Conservation (phyloP, 2,329 filamentous ascomycete genomes). For the Laburnicola sp. region DNA sequence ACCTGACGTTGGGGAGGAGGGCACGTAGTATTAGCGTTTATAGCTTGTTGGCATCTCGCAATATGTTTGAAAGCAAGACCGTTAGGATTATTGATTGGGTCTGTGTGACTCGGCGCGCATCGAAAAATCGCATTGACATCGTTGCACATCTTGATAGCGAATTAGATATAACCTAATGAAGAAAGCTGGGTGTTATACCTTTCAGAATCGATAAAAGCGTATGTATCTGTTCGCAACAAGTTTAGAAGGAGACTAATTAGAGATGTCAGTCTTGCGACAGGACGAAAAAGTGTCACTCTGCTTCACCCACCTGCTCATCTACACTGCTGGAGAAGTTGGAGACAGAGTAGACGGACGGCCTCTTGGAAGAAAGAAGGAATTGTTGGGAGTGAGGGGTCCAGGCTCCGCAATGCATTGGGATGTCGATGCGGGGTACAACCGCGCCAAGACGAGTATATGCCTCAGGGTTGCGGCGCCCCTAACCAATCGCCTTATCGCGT, state of each 20-base stretch:
- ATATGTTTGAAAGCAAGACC: too few relatives aligned
- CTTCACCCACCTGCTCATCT: constrained; percentile 6
- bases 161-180: not conserved
- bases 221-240: not conserved
- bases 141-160: constrained; percentile 3
- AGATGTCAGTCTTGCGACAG: constrained; percentile 4
- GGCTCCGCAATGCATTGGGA: too few relatives aligned
- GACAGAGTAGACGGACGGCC: not conserved
- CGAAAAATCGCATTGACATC: constrained; percentile 6
- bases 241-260: not conserved
- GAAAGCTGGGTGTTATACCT: constrained; percentile 3
- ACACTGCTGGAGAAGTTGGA: constrained; percentile 5
- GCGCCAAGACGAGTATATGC: not conserved
- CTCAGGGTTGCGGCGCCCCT: too few relatives aligned
- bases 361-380: not conserved
- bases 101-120: constrained; percentile 1
- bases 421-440: not conserved
- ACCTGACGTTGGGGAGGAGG: constrained; percentile 1
- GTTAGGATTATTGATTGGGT: too few relatives aligned
- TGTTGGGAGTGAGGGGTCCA: not conserved
- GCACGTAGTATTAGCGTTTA: too few relatives aligned
- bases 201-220: not conserved
- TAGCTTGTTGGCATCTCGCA: too few relatives aligned
- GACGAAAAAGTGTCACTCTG: constrained; percentile 3
- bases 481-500: too few relatives aligned